Evolutionary conservation across 805 yeast species (phyloP), one percentile per base, ranked within the genome.

Genomic region (Candida parachauliodes): DNA sequence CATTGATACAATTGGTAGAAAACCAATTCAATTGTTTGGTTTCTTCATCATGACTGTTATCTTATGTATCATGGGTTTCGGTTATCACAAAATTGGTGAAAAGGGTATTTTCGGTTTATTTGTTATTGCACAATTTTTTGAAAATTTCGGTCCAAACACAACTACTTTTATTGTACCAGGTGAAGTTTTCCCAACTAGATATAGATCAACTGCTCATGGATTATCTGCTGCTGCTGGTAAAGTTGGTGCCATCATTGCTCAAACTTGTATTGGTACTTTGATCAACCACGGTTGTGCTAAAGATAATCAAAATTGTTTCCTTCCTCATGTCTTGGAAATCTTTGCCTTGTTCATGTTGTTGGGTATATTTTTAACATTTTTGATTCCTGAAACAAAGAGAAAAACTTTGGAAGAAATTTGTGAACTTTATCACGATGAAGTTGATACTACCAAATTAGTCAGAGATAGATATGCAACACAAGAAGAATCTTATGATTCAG

Each of bases 131-230:
- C 95, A 88, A 69, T 84, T 88, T 61, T 88, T 88, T 81, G 80
- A 81, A 64, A 88, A 88, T 65, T 88, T 86, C 54, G 96, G 96
- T 59, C 95, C 96, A 60, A 88, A 88, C 73, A 79, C 88, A 44
- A 88, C 96, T 34, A 88, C 96, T 38, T 88, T 88, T 60, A 79
- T 88, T 54, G 75, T 85, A 57, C 95, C 96, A 34, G 96, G 95
- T 67, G 96, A 88, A 71, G 70, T 79, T 59, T 88, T 72, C 83
- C 96, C 96, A 61, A 88, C 96, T 40, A 81, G 95, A 74, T 88
- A 87, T 70, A 83, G 96, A 81, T 87, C 95, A 17, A 80, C 95
- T 49, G 95, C 96, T 34, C 96, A 88, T 55, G 96, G 96, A 74
- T 74, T 88, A 46, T 87, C 95, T 46, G 96, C 96, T 51, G 96